Base-by-base conservation (phyloP, 495 filamentous ascomycete species). In the Trichocladium uniseriatum region DNA sequence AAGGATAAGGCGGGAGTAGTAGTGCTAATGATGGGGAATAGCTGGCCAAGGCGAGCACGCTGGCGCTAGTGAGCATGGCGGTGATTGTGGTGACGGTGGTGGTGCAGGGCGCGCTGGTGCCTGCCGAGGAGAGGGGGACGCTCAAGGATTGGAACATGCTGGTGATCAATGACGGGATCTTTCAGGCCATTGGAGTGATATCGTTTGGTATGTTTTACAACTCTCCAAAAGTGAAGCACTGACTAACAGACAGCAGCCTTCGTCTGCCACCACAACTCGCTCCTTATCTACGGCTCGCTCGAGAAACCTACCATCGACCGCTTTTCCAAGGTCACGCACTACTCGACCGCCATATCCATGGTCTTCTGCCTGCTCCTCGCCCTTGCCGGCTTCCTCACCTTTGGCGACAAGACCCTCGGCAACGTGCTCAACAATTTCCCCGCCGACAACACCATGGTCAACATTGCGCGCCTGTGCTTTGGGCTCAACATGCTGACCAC, bases 381-480 rank as follows among this genome's bases (percentile, higher is more conserved):
- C 5, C 73, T 95, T 7, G 78, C 83, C 2, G 92, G 92, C 27
- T 97, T 95, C 66, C 74, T 98, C 13, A 89, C 83, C 36, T 98
- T 98, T 54, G 89, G 94, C 45, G 86, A 89, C 58, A 80, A 83
- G 51, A 97, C 92, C 1, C 71, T 87, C 58, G 92, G 92, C 48
- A 97, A 98, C 63, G 88, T 98, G 34, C 80, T 98, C 47, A 98
- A 98, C 69, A 98, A 98, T 68, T 96, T 98, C 62, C 88, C 92
- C 4, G 73, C 79, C 7, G 79, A 89, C 60, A 96, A 94, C 64
- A 77, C 82, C 51, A 79, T 97, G 77, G 86, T 96, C 54, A 98
- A 96, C 64, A 79, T 97, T 45, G 92, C 92, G 36, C 80, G 92
- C 57, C 73, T 98, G 56, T 95, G 88, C 63, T 95, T 98, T 56